These are phyloP conservation scores for Chytriomyces hyalinus DNA, from an alignment of 192 early-diverging fungal species.

Conservation along the genomic window DNA sequence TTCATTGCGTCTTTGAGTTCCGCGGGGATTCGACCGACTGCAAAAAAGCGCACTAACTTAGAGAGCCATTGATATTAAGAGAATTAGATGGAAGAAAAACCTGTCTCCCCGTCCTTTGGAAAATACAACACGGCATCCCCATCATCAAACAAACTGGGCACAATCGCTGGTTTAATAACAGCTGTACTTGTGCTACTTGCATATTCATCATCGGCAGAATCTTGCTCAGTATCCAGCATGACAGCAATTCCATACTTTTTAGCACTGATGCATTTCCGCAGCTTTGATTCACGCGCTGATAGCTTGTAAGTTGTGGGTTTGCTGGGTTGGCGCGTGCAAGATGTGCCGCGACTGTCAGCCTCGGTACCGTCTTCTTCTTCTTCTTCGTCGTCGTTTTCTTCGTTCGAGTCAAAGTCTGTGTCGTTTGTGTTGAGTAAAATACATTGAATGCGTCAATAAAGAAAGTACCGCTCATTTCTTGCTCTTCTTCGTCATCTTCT, in stretches of 20 bases:
- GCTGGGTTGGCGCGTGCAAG: background rate
- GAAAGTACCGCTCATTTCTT: slow-evolving; percentile 17
- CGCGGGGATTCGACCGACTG: slow-evolving; percentile 35
- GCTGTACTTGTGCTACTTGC: background rate
- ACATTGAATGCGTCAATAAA: background rate
- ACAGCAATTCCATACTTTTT: slow-evolving; percentile 28
- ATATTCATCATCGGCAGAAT: background rate
- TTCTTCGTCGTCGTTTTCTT: slow-evolving; percentile 21
- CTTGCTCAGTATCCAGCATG: slow-evolving; percentile 11
- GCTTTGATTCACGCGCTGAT: background rate
- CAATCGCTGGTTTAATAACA: slow-evolving; percentile 18
- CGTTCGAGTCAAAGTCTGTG: slow-evolving; percentile 29
- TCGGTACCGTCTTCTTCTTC: slow-evolving; percentile 16
- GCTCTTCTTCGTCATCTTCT: slow-evolving; percentile 32
- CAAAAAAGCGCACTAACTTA: background rate
- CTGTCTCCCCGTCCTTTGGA: slow-evolving; percentile 40
- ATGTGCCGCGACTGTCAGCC: background rate
- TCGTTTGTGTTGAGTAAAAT: background rate
- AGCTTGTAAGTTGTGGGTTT: too few relatives aligned
- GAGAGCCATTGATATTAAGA: background rate
- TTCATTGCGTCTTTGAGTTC: slow-evolving; percentile 34
- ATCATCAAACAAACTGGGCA: slow-evolving; percentile 45
- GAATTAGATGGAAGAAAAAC: background rate
- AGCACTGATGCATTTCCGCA: slow-evolving; percentile 9
- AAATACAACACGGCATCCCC: slow-evolving; percentile 50